phyloP scores from a whole-genome alignment of 2,329 filamentous ascomycete genomes.

The Chalara sp. region DNA sequence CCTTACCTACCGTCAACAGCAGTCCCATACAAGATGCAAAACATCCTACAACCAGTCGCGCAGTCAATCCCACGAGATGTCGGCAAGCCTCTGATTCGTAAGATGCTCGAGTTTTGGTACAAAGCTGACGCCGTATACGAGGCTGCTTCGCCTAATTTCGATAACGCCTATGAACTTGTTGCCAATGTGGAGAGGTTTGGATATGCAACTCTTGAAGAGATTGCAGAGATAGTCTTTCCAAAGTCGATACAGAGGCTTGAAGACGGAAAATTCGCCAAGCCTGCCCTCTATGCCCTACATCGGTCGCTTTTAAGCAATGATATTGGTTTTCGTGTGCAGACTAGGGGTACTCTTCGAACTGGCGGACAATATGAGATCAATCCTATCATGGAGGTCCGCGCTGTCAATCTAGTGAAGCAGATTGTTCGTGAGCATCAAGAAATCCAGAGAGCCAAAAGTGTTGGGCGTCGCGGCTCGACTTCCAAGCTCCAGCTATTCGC shows the following conservation, averaged over 20 bases:
- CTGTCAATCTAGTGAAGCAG: slow-evolving; percentile 42
- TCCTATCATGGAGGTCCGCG: slow-evolving; percentile 44
- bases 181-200: slow-evolving; percentile 35
- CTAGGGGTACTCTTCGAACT: slow-evolving; percentile 37
- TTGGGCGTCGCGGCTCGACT: slow-evolving; percentile 9
- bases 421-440: slow-evolving; percentile 50
- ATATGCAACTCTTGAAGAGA: slow-evolving; percentile 35
- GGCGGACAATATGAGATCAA: slow-evolving; percentile 58
- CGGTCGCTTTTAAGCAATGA: slow-evolving; percentile 54
- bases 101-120: slow-evolving; percentile 35
- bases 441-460: slow-evolving; percentile 9
- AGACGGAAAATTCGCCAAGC: slow-evolving; percentile 34
- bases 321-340: slow-evolving; percentile 51
- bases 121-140: slow-evolving; percentile 41
- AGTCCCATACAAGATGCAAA: slow-evolving; percentile 25
- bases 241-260: slow-evolving; percentile 11
- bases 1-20: slow-evolving; percentile 37
- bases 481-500: slow-evolving; percentile 35
- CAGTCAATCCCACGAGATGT: slow-evolving; percentile 36
- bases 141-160: slow-evolving; percentile 36
- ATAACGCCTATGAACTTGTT: slow-evolving; percentile 40
- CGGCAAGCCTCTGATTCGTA: slow-evolving; percentile 35
- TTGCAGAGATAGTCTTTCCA: slow-evolving; percentile 35
- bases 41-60: slow-evolving; percentile 30
- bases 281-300: slow-evolving; percentile 63